Evolutionary conservation across 257 asterid species (phyloP).

Genomic region (Solanum bulbocastanum): DNA sequence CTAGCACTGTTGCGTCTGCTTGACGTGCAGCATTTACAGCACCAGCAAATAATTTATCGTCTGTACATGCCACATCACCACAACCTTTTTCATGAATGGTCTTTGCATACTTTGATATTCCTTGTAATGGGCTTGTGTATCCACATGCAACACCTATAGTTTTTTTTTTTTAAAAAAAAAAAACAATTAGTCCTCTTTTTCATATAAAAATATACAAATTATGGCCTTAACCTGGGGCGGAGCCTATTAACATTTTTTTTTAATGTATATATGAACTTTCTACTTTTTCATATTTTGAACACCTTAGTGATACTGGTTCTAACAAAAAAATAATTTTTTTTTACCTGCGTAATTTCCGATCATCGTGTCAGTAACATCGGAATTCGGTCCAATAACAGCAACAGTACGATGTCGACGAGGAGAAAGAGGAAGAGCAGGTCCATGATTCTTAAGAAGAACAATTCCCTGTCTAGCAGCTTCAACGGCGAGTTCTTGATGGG

Average conservation of each 20-base stretch:
- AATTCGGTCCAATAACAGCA: slow-evolving; percentile 76
- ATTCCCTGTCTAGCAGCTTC: slow-evolving; percentile 81
- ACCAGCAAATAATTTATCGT: slow-evolving; percentile 34
- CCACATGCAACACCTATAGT: slow-evolving; percentile 49
- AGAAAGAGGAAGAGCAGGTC: slow-evolving; percentile 61
- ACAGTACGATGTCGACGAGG: slow-evolving; percentile 32
- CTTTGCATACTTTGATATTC: slow-evolving; percentile 37
- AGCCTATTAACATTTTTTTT: no score
- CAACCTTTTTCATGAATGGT: slow-evolving; percentile 62
- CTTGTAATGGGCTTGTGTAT: slow-evolving; percentile 63
- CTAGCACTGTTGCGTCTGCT: slow-evolving; percentile 54
- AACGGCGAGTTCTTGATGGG: slow-evolving; percentile 63
- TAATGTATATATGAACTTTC: rapidly evolving
- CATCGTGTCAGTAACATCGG: slow-evolving; percentile 65
- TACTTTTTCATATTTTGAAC: no score
- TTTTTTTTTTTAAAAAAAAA: not conserved
- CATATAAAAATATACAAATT: not conserved
- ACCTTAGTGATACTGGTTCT: not conserved
- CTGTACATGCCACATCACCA: slow-evolving; percentile 38
- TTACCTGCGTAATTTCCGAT: slow-evolving; percentile 77
- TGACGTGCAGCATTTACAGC: slow-evolving; percentile 53
- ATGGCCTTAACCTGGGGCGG: not conserved
- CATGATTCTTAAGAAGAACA: slow-evolving; percentile 58
- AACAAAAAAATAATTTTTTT: not conserved
- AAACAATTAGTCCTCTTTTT: no score